A percentile compares a stretch with the other conserved stretches of the same genome.
Conservation (phyloP, 768 basidiomycete genomes). For the Suillus brevipes region DNA sequence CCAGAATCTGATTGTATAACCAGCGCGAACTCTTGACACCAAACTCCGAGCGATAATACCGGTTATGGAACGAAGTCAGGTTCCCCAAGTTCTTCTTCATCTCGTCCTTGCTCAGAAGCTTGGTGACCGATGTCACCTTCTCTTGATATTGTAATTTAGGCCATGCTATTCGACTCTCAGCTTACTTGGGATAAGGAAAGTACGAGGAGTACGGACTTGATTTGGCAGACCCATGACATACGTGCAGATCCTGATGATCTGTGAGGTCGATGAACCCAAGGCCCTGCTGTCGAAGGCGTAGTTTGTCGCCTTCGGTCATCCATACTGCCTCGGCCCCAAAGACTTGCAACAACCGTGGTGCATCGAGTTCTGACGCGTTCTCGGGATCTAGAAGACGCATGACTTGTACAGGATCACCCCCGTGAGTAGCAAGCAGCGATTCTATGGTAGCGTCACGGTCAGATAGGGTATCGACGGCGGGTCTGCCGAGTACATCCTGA, state of each 20-base stretch:
- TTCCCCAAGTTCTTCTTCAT: constrained; percentile 34
- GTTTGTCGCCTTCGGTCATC: constrained; percentile 22
- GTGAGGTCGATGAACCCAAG: constrained; percentile 18
- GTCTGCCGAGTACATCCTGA: not conserved
- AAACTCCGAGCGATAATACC: constrained; percentile 41
- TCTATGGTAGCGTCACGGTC: constrained; percentile 7
- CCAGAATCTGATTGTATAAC: constrained; percentile 32
- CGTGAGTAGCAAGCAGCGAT: constrained; percentile 13
- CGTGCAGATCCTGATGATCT: constrained; percentile 6
- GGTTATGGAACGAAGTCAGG: constrained; percentile 44
- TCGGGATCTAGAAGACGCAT: constrained; percentile 18
- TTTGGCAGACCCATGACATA: not conserved
- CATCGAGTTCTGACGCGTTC: constrained; percentile 17
- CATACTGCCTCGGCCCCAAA: constrained; percentile 16
- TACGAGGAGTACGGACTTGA: constrained; percentile 1
- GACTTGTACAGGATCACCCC: constrained; percentile 18
- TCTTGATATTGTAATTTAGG: constrained; percentile 18
- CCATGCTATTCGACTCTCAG: constrained; percentile 37
- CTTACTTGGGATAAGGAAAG: constrained; percentile 32
- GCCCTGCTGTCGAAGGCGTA: constrained; percentile 14
- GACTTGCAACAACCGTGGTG: constrained; percentile 19
- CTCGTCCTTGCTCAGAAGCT: constrained; percentile 26
- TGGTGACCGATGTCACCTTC: constrained; percentile 11
- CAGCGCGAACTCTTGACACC: constrained; percentile 41
- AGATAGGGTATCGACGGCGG: not conserved